Evolutionary conservation across 2,329 filamentous ascomycete genomes (phyloP), one percentile per base, ranked within the genome.

Genomic region (Fusarium fujikuroi): DNA sequence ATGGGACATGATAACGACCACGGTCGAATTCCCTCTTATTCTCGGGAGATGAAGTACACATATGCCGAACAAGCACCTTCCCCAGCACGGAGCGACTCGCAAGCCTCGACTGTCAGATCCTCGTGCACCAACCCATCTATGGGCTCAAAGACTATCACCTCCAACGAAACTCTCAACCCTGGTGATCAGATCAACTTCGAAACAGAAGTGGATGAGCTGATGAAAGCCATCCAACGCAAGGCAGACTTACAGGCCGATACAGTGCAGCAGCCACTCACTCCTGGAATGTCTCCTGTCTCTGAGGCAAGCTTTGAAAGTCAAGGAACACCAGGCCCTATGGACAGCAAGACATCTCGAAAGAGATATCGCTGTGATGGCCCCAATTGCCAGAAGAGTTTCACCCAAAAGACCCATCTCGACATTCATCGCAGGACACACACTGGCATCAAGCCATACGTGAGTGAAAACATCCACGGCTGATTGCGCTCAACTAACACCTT

Each of bases 381-480:
- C 12, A 89, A 89, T 44, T 98, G 95, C 81, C 86, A 87, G 75
- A 97, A 96, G 85, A 90, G 88, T 70, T 98, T 98, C 81, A 90
- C 90, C 67, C 95, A 98, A 80, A 97, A 95, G 83, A 97, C 95
- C 3, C 95, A 98, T 77, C 87, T 98, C 16, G 93, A 96, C 69
- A 98, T 97, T 54, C 96, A 99, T 81, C 91, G 90, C 50, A 89
- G 95, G 73, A 92, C 93, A 9, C 96, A 99, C 82, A 97, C 94
- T 5, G 96, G 96, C 21, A 91, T 93, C 60, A 96, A 95, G 80
- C 95, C 95, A 68, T 98, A 95, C 80, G 92, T 97, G 85, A 86
- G 93, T 85, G 18, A 14, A n/a, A 19, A 19, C 18, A 28, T 8
- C 10, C 37, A 18, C 6, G 10, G 9, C 7, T 5, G 23, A 19